Percentiles rank a stretch among this genome's conserved stretches.
Evolutionary conservation across 306 rosid genomes (phyloP).

Genomic region (Erythrophleum fordii): DNA sequence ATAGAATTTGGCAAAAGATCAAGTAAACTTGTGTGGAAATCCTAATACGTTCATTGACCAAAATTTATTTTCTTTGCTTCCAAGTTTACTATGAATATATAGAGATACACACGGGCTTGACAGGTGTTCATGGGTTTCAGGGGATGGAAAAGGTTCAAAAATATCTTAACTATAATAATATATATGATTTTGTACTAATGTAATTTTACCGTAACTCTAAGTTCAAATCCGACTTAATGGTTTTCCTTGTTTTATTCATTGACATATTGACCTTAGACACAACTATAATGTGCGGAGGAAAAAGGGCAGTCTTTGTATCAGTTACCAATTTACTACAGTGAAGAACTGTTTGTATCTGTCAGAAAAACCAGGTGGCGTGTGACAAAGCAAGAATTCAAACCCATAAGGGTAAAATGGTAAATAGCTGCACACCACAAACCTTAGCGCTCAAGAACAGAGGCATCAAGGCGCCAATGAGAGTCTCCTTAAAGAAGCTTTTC

Average conservation of each 20-base stretch:
- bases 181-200: neutral
- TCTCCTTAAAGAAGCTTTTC: slow-evolving; percentile 8
- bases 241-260: neutral
- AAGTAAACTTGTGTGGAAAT: too few species aligned
- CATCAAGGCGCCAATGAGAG: slow-evolving; percentile 44
- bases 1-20: too few species aligned
- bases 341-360: neutral
- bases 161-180: too few species aligned
- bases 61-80: too few species aligned
- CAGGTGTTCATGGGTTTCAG: too few species aligned
- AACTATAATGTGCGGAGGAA: too few species aligned
- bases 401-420: slow-evolving; percentile 31
- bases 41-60: too few species aligned
- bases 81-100: too few species aligned
- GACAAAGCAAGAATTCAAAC: neutral
- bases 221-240: neutral
- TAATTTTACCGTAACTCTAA: neutral
- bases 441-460: slow-evolving; percentile 25
- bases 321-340: neutral
- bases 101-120: too few species aligned
- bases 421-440: neutral
- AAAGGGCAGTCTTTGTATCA: neutral
- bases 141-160: too few species aligned
- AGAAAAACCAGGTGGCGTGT: neutral
- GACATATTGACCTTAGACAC: neutral